Percentiles rank a stretch among this genome's conserved stretches.
Evolutionary conservation across 768 basidiomycete genomes (phyloP).

Genomic region (Rhodotorula babjevae): DNA sequence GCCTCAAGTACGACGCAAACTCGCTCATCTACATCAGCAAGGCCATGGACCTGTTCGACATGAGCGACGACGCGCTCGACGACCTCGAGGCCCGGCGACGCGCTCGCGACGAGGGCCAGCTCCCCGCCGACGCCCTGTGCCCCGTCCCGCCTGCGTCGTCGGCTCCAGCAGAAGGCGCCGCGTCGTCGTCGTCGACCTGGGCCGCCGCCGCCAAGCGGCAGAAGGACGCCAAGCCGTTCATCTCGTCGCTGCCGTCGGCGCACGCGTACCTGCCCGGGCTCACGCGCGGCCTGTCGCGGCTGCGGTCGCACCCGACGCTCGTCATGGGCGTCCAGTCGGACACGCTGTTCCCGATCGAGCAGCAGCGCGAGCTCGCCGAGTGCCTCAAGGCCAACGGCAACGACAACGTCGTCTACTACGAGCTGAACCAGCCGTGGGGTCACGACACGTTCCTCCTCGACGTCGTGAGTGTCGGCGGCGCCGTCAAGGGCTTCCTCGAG

Average conservation of each 20-base stretch:
- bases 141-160: conserved; percentile 46
- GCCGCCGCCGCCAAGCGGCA: conserved; percentile 21
- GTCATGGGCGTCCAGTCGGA: conserved; percentile 94
- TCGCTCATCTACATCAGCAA: conserved; percentile 98
- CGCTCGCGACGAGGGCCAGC: conserved; percentile 13
- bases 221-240: conserved; percentile 45
- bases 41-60: conserved; percentile 98
- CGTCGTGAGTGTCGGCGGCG: conserved; percentile 81
- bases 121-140: conserved; percentile 17
- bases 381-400: conserved; percentile 88
- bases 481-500: conserved; percentile 75
- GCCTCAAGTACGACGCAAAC: conserved; percentile 97
- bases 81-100: conserved; percentile 53
- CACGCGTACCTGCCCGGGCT: conserved; percentile 50
- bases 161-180: not conserved
- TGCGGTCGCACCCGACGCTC: conserved; percentile 71
- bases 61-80: conserved; percentile 71
- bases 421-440: conserved; percentile 98
- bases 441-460: conserved; percentile 98
- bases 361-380: conserved; percentile 90
- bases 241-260: conserved; percentile 46
- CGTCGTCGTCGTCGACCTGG: conserved; percentile 3
- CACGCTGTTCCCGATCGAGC: conserved; percentile 92
- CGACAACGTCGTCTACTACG: conserved; percentile 83
- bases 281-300: conserved; percentile 68